These are phyloP conservation scores for Avena insularis DNA, from an alignment of 176 grass and related monocot species.

Conservation along the genomic window DNA sequence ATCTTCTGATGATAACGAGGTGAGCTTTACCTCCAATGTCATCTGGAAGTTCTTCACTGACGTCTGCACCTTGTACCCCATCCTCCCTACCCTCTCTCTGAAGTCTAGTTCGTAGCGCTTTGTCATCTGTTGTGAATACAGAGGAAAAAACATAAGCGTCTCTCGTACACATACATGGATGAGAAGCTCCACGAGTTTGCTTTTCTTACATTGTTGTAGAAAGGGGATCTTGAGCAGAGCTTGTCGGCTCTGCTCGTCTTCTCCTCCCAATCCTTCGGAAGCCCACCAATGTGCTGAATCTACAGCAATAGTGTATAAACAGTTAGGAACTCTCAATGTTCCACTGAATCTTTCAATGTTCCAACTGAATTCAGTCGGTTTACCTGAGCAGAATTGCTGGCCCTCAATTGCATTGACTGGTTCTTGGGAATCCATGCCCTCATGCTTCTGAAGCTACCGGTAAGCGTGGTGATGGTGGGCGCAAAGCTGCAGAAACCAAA, in stretches of 20 bases:
- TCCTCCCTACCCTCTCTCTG: conserved; percentile 87
- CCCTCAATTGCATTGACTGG: conserved; percentile 70
- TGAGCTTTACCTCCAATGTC: conserved; percentile 62
- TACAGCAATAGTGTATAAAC: conserved; percentile 33
- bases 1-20: background rate
- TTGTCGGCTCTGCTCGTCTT: conserved; percentile 63
- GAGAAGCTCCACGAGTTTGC: background rate
- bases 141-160: background rate
- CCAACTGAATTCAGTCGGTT: background rate
- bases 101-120: conserved; percentile 90
- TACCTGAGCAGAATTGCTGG: conserved; percentile 62
- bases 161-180: background rate
- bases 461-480: conserved; percentile 79
- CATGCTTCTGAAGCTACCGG: conserved; percentile 76
- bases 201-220: conserved; percentile 77
- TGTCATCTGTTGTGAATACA: conserved; percentile 51
- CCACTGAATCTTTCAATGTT: background rate
- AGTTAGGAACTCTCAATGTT: background rate
- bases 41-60: conserved; percentile 98
- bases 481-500: conserved; percentile 63
- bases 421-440: conserved; percentile 81
- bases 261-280: conserved; percentile 81
- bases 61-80: conserved; percentile 78
- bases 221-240: conserved; percentile 76
- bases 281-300: conserved; percentile 81